Evolutionary conservation across 495 filamentous ascomycete species (phyloP).

Genomic region (Annulohypoxylon maeteangense): DNA sequence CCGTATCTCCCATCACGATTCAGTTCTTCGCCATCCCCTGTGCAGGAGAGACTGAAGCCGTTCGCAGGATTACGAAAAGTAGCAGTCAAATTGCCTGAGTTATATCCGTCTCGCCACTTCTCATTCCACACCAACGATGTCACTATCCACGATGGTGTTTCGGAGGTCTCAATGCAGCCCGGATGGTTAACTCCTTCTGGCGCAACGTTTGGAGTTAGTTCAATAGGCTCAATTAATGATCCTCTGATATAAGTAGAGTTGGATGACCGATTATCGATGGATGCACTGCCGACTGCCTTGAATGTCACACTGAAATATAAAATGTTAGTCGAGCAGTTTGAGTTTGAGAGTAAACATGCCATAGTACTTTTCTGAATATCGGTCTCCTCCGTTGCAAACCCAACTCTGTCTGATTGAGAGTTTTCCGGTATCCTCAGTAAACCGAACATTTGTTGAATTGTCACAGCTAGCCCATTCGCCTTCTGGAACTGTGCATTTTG

Average conservation of each 20-base stretch:
- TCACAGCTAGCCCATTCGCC: conserved; percentile 28
- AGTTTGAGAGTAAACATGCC: not conserved
- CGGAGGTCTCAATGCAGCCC: conserved; percentile 32
- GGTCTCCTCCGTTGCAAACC: conserved; percentile 30
- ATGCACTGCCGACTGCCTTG: conserved; percentile 18
- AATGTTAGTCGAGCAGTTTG: conserved; percentile 2
- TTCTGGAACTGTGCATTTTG: conserved; percentile 8
- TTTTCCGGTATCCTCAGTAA: conserved; percentile 3
- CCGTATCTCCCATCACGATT: conserved; percentile 36
- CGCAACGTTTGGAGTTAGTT: conserved; percentile 38
- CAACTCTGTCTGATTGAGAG: conserved; percentile 37
- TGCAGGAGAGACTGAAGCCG: conserved; percentile 30
- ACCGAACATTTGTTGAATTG: conserved; percentile 23
- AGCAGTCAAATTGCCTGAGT: conserved; percentile 26
- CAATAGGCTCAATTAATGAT: conserved; percentile 33
- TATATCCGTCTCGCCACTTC: conserved; percentile 20
- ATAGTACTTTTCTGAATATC: conserved; percentile 26
- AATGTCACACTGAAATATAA: conserved; percentile 24
- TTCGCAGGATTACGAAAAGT: conserved; percentile 29
- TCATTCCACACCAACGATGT: conserved; percentile 40
- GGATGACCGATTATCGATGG: conserved; percentile 6
- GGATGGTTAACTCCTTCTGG: conserved; percentile 39
- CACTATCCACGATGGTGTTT: conserved; percentile 31
- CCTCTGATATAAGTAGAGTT: conserved; percentile 28
- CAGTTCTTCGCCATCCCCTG: conserved; percentile 35